Conservation (phyloP, 352 stramenopile genomes). For the Phytophthora palmivora region DNA sequence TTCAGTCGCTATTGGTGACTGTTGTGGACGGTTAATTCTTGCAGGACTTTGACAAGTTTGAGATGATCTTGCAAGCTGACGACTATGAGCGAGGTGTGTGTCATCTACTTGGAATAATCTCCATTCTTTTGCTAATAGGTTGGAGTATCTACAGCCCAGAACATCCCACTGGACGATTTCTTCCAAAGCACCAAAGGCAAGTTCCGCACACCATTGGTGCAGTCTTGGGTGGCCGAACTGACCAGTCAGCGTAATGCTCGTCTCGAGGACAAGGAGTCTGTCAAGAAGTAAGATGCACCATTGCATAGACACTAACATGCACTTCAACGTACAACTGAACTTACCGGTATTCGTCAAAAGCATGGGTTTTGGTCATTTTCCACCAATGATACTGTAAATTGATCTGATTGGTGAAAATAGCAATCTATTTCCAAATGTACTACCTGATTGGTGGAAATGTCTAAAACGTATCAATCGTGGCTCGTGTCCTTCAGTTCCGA, state of each 20-base stretch:
- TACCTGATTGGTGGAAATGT: too few relatives aligned
- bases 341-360: too few relatives aligned
- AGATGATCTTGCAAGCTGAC: slow-evolving; percentile 95
- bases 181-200: slow-evolving; percentile 86
- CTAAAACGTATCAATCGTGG: slow-evolving; percentile 17
- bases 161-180: slow-evolving; percentile 72
- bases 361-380: too few relatives aligned
- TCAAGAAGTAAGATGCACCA: slow-evolving; percentile 2
- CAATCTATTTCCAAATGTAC: too few relatives aligned
- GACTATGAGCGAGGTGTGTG: slow-evolving; percentile 89
- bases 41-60: slow-evolving; percentile 95
- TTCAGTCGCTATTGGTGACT: background rate
- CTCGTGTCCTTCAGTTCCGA: slow-evolving; percentile 36
- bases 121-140: background rate
- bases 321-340: too few relatives aligned
- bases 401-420: too few relatives aligned
- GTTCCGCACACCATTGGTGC: slow-evolving; percentile 82
- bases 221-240: slow-evolving; percentile 79
- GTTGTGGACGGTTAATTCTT: slow-evolving; percentile 3
- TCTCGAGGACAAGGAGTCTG: slow-evolving; percentile 18
- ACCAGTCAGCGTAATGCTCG: slow-evolving; percentile 56
- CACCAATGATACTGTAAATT: too few relatives aligned
- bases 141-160: slow-evolving; percentile 46
- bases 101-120: background rate
- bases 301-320: too few relatives aligned